A percentile compares a stretch with the other conserved stretches of the same genome.
These are phyloP conservation scores for Fusarium proliferatum DNA, from an alignment of 2,329 filamentous ascomycete genomes.

Conservation along the genomic window DNA sequence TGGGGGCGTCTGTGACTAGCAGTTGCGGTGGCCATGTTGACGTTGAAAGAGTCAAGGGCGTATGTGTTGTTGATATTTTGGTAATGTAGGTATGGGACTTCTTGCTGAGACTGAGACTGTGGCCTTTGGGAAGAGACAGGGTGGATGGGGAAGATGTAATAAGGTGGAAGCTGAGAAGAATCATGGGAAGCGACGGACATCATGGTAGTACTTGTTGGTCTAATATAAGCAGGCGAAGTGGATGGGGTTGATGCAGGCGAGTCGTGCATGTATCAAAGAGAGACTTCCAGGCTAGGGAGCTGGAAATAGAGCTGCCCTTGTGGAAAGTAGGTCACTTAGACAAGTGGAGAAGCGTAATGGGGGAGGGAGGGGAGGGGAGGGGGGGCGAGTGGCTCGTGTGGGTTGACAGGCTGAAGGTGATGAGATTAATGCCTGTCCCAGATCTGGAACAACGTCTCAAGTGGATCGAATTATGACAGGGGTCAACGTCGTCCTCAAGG, in stretches of 20 bases:
- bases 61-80: slow-evolving; percentile 30
- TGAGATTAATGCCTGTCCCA: slow-evolving; percentile 40
- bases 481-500: slow-evolving; percentile 20
- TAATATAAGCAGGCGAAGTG: slow-evolving; percentile 45
- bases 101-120: slow-evolving; percentile 36
- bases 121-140: slow-evolving; percentile 33
- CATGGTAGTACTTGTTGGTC: slow-evolving; percentile 46
- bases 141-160: slow-evolving; percentile 40
- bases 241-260: slow-evolving; percentile 46
- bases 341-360: background rate
- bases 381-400: slow-evolving; percentile 34
- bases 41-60: slow-evolving; percentile 20
- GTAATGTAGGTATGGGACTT: slow-evolving; percentile 36
- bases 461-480: slow-evolving; percentile 40
- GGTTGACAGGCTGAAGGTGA: slow-evolving; percentile 33
- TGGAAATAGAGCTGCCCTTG: slow-evolving; percentile 42
- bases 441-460: slow-evolving; percentile 44
- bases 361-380: slow-evolving; percentile 18
- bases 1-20: slow-evolving; percentile 30
- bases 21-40: slow-evolving; percentile 34
- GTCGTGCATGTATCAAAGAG: slow-evolving; percentile 46
- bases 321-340: slow-evolving; percentile 38
- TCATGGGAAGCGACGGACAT: slow-evolving; percentile 46
- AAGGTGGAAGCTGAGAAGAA: slow-evolving; percentile 39
- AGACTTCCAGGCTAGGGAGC: slow-evolving; percentile 44